A percentile compares a stretch with the other conserved stretches of the same genome.
These are phyloP conservation scores for Cyamopsis tetragonoloba DNA, from an alignment of 306 rosid species.

Conservation along the genomic window DNA sequence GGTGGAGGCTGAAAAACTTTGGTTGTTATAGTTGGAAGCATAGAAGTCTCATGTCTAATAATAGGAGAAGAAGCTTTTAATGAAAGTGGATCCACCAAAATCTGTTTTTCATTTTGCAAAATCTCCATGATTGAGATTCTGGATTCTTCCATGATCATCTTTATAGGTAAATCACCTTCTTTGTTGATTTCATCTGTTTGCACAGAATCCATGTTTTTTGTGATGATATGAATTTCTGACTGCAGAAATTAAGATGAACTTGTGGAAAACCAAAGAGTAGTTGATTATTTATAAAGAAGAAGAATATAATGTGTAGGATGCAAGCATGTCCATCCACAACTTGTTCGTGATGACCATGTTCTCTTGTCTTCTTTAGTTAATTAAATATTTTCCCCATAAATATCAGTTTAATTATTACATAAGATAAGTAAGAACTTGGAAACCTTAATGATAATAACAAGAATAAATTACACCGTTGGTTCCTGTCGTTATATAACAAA, in stretches of 20 bases:
- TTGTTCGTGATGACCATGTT: slow-evolving; percentile 52
- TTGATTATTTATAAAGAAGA: slow-evolving; percentile 29
- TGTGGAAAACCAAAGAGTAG: slow-evolving; percentile 11
- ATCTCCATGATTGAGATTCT: slow-evolving; percentile 26
- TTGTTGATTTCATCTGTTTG: background rate
- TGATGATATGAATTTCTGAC: background rate
- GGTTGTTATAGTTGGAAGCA: slow-evolving; percentile 26
- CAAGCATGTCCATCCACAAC: slow-evolving; percentile 30
- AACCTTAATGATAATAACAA: too few relatives aligned
- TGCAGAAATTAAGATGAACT: slow-evolving; percentile 33
- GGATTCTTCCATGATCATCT: background rate
- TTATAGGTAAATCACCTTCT: background rate
- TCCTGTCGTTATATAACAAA: too few relatives aligned
- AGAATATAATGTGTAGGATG: slow-evolving; percentile 25
- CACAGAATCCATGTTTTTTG: slow-evolving; percentile 1
- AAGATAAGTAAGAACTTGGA: background rate
- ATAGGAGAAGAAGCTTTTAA: slow-evolving; percentile 39
- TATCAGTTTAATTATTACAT: slow-evolving; percentile 26
- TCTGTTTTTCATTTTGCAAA: slow-evolving; percentile 63
- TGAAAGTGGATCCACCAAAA: slow-evolving; percentile 74
- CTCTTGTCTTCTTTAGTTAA: slow-evolving; percentile 2
- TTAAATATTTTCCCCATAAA: background rate
- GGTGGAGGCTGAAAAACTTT: slow-evolving; percentile 43
- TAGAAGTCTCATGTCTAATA: background rate
- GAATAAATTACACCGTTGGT: too few relatives aligned